phyloP scores from a whole-genome alignment of 1,284 basidiomycete genomes.

The Exobasidium cylindrosporum region DNA sequence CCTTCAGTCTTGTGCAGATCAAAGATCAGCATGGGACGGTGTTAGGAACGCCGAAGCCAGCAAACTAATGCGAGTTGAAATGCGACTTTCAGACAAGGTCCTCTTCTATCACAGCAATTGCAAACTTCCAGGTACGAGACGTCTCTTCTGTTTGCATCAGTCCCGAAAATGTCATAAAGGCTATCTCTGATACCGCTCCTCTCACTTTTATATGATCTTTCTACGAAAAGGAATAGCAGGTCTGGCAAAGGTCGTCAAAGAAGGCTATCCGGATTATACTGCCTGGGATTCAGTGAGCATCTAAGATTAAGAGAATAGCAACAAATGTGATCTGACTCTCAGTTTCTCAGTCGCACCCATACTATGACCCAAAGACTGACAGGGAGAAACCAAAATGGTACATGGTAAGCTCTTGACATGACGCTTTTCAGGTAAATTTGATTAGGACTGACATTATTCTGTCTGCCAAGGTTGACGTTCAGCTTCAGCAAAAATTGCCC shows the following conservation, averaged over 20 bases:
- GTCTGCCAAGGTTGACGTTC: conserved; percentile 64
- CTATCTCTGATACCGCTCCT: conserved; percentile 68
- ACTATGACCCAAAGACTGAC: conserved; percentile 83
- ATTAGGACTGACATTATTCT: too few species aligned
- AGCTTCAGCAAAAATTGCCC: conserved; percentile 66
- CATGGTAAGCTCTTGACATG: conserved; percentile 62
- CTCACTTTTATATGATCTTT: conserved; percentile 14
- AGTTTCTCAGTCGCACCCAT: conserved; percentile 66
- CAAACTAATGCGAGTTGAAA: conserved; percentile 76
- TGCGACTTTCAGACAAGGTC: conserved; percentile 80
- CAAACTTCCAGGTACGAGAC: conserved; percentile 68
- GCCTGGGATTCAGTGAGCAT: conserved; percentile 29
- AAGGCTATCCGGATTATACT: conserved; percentile 30
- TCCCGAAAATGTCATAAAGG: conserved; percentile 61
- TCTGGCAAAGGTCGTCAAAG: conserved; percentile 17
- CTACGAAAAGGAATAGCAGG: conserved; percentile 12
- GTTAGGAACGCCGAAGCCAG: conserved; percentile 86
- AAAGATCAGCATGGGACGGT: conserved; percentile 82
- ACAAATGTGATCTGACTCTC: too few species aligned
- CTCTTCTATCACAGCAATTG: conserved; percentile 85
- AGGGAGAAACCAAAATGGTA: conserved; percentile 79
- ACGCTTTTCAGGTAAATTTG: too few species aligned
- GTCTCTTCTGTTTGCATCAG: background rate
- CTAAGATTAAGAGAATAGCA: too few species aligned
- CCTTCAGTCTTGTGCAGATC: conserved; percentile 19